Conservation (phyloP, 805 yeast species). For the Candida methanosorbosa region DNA sequence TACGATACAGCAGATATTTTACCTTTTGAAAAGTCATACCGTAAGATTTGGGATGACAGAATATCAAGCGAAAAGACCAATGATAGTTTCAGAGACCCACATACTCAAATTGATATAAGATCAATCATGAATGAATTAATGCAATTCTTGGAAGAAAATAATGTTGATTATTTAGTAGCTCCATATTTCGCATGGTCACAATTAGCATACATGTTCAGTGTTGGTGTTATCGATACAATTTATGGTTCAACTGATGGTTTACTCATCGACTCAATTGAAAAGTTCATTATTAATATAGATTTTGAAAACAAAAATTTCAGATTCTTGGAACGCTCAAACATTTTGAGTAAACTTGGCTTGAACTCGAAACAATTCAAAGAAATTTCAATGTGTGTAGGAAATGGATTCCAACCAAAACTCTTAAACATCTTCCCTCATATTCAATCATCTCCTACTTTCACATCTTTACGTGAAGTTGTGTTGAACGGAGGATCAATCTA, state of each 20-base stretch:
- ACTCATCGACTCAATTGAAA: slow-evolving; percentile 52
- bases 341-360: slow-evolving; percentile 53
- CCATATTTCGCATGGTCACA: slow-evolving; percentile 81
- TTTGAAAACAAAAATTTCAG: slow-evolving; percentile 56
- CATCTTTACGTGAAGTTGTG: slow-evolving; percentile 23
- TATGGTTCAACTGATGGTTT: slow-evolving; percentile 81
- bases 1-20: slow-evolving; percentile 16
- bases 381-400: slow-evolving; percentile 70
- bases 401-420: slow-evolving; percentile 59
- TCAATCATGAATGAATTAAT: slow-evolving; percentile 50
- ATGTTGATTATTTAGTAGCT: slow-evolving; percentile 62
- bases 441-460: slow-evolving; percentile 16
- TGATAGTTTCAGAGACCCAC: slow-evolving; percentile 45
- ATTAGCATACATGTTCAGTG: slow-evolving; percentile 57
- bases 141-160: slow-evolving; percentile 43
- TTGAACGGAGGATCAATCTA: slow-evolving; percentile 36
- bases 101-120: slow-evolving; percentile 39
- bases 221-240: slow-evolving; percentile 56
- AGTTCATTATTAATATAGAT: slow-evolving; percentile 66
- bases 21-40: slow-evolving; percentile 34
- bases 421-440: slow-evolving; percentile 43
- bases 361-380: slow-evolving; percentile 66
- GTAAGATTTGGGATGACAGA: slow-evolving; percentile 37
- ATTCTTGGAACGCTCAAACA: slow-evolving; percentile 48
- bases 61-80: slow-evolving; percentile 17